Conservation (phyloP, 2,329 filamentous ascomycete genomes). For the Cryphonectria naterciae region DNA sequence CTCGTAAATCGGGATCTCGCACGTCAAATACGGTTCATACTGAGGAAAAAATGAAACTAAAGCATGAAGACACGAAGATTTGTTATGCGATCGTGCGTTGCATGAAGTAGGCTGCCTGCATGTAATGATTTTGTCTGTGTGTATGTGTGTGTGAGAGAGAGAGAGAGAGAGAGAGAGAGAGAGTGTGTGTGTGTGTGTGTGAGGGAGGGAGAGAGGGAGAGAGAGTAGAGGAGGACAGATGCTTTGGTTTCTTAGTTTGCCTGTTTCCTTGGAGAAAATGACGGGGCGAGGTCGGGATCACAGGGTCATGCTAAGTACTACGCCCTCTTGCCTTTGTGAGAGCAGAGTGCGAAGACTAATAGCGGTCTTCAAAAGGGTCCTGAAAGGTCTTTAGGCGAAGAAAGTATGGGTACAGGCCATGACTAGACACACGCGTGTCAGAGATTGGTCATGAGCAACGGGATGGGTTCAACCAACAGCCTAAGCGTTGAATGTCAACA, state of each 20-base stretch:
- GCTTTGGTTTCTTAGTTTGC: neutral
- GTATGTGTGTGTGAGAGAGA: no score
- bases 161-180: no score
- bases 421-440: constrained; percentile 9
- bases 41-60: neutral
- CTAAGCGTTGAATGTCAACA: constrained; percentile 10
- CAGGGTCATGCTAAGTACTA: neutral
- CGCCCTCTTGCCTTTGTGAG: neutral
- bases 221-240: no score
- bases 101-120: neutral
- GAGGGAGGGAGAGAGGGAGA: no score
- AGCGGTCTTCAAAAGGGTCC: neutral
- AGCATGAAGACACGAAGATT: neutral
- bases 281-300: neutral
- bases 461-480: neutral
- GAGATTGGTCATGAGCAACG: neutral
- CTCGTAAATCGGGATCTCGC: constrained; percentile 6
- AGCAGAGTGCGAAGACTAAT: neutral
- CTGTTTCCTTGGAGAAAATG: neutral
- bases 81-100: neutral
- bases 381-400: neutral
- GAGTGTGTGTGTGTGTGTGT: no score
- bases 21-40: constrained; percentile 8
- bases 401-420: constrained; percentile 3
- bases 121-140: no score